These are phyloP conservation scores for Beta corolliflora DNA, from an alignment of 179 eudicot genomes.

Conservation along the genomic window DNA sequence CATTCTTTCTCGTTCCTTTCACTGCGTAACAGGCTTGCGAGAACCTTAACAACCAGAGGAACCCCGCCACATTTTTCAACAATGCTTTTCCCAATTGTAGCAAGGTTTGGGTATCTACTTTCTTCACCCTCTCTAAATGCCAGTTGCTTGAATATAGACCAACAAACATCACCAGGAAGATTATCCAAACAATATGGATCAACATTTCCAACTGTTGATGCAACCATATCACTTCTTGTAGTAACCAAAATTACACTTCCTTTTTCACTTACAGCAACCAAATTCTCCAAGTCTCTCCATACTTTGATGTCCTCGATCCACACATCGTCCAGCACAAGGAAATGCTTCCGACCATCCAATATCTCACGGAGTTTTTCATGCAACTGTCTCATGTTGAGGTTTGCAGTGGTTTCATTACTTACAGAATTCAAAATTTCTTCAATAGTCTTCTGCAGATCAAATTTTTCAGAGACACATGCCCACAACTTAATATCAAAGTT, in stretches of 20 bases:
- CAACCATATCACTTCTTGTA: slow-evolving; percentile 21
- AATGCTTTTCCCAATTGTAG: slow-evolving; percentile 23
- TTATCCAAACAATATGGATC: slow-evolving; percentile 2
- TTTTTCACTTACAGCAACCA: slow-evolving; percentile 18
- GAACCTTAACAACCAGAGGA: slow-evolving; percentile 29
- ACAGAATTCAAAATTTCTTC: slow-evolving; percentile 42
- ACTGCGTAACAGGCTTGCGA: slow-evolving; percentile 23
- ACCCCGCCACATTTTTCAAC: slow-evolving; percentile 33
- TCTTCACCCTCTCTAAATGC: slow-evolving; percentile 25
- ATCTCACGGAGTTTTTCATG: slow-evolving; percentile 21
- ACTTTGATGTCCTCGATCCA: slow-evolving; percentile 42
- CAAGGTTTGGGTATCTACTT: slow-evolving; percentile 14
- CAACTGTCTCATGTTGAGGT: slow-evolving; percentile 36
- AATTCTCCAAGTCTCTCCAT: slow-evolving; percentile 38
- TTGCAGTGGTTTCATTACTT: slow-evolving; percentile 27
- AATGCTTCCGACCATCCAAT: slow-evolving; percentile 29
- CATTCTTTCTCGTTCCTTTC: slow-evolving; percentile 31
- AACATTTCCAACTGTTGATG: neutral
- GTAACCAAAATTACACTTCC: slow-evolving; percentile 37
- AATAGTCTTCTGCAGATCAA: slow-evolving; percentile 11
- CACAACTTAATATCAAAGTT: slow-evolving; percentile 43
- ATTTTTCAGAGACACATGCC: slow-evolving; percentile 36
- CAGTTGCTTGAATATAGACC: slow-evolving; percentile 24
- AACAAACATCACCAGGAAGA: slow-evolving; percentile 26
- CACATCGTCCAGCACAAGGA: slow-evolving; percentile 53